These are phyloP conservation scores for Hortiboletus campestris DNA, from an alignment of 768 basidiomycete genomes.

Conservation along the genomic window DNA sequence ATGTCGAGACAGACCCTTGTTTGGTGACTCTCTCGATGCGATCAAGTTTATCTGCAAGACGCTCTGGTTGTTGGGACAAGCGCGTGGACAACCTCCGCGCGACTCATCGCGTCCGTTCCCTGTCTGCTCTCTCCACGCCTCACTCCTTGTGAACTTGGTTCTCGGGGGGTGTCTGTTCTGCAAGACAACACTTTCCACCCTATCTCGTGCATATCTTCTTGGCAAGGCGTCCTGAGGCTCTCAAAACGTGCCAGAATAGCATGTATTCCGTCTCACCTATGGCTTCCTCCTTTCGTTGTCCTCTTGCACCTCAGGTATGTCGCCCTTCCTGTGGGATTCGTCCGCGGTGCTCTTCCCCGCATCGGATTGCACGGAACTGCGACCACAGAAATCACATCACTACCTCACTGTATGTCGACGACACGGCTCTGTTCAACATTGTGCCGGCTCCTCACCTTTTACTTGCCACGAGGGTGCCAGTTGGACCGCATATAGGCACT, in stretches of 20 bases:
- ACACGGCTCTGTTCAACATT: neutral
- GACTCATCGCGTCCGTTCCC: no score
- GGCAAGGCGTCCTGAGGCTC: conserved; percentile 62
- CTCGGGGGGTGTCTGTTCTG: no score
- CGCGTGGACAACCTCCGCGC: no score
- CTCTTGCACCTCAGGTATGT: conserved; percentile 54
- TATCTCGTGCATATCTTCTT: no score
- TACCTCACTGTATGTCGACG: conserved; percentile 56
- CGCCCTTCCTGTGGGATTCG: conserved; percentile 77
- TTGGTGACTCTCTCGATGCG: no score
- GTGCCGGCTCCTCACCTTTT: neutral
- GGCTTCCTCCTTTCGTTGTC: neutral
- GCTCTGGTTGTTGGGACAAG: no score
- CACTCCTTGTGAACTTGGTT: no score
- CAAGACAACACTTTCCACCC: no score
- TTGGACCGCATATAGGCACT: no score
- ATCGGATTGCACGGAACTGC: conserved; percentile 77
- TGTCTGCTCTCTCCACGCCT: no score
- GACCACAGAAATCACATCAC: conserved; percentile 68
- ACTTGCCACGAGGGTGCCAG: neutral
- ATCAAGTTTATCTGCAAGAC: no score
- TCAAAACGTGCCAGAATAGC: conserved; percentile 70
- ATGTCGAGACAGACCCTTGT: no score
- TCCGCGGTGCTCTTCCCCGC: conserved; percentile 76
- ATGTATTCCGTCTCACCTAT: conserved; percentile 17